Evolutionary conservation across 2,329 filamentous ascomycete genomes (phyloP), one percentile per base, ranked within the genome.

Genomic region (Gnomoniopsis sp.): DNA sequence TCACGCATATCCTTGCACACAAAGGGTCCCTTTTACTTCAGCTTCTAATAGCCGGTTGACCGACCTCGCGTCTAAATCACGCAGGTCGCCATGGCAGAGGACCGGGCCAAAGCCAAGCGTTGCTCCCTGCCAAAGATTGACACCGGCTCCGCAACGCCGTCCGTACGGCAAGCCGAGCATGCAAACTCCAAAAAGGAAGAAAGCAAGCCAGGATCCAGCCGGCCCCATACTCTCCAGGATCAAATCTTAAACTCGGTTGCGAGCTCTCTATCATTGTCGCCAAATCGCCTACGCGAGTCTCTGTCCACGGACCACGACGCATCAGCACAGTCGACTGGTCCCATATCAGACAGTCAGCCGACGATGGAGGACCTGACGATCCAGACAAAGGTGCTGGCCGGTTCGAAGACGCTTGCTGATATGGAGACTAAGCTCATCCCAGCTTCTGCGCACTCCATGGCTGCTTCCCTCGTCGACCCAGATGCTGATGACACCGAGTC

Each of bases 381-480:
- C 44, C 57, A 62, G 49, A 62, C 59, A 14, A 62, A 57, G 34
- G 59, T 62, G 10, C 30, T 62, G 23, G 44, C 59, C 8, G 59
- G 59, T 10, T 62, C 59, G 14, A 62, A 52, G 33, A 62, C 57
- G 26, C 56, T 62, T 53, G 59, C 59, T 30, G 59, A 62, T n/a
- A 51, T 62, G 30, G 59, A 59, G 23, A 62, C 59, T 23, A 55
- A 52, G 19, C 22, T 62, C 23, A 51, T 55, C 23, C 59, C 59
- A 19, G 55, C 54, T 14, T 62, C 59, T 41, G 59, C 59, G 26
- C 59, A 59, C 22, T 62, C 59, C 22, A 34, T 62, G 49, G 38
- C 57, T 26, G 59, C 56, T 0, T 55, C 53, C 19, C 38, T 62
- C 22, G 57, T 62, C 26, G 56, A 62, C 22, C 50, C 53, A 19